Evolutionary conservation across 305 asterid genomes (phyloP).

Genomic region (Solanum hybrid): DNA sequence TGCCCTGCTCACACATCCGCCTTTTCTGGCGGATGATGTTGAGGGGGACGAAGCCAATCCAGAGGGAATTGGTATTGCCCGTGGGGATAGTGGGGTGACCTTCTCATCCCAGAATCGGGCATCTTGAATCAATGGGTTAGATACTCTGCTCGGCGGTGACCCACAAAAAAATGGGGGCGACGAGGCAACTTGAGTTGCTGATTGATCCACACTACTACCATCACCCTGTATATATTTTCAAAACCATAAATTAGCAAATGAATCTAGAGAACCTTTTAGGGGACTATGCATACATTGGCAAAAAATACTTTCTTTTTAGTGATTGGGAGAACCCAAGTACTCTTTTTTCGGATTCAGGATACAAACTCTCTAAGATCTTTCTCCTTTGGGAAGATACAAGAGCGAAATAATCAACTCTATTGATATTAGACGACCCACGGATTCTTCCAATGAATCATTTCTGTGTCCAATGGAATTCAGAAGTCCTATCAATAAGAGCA

Average conservation of each 20-base stretch:
- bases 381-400: background rate
- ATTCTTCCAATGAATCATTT: background rate
- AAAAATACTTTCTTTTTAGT: background rate
- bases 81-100: slow-evolving; percentile 47
- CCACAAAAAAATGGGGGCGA: slow-evolving; percentile 98
- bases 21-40: slow-evolving; percentile 50
- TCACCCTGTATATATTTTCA: slow-evolving; percentile 39
- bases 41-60: slow-evolving; percentile 43
- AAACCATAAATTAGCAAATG: background rate
- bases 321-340: background rate
- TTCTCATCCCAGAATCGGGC: slow-evolving; percentile 72
- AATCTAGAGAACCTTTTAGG: background rate
- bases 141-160: slow-evolving; percentile 99
- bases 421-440: background rate
- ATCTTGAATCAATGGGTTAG: slow-evolving; percentile 95
- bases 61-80: slow-evolving; percentile 43
- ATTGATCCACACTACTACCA: slow-evolving; percentile 30
- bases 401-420: no score
- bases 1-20: slow-evolving; percentile 57
- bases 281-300: background rate
- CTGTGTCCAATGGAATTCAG: background rate
- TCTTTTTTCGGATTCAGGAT: background rate
- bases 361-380: background rate
- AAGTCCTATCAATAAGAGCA: background rate
- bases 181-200: slow-evolving; percentile 48